Evolutionary conservation across 75 land plant species (phyloP).

Genomic region (Cryptomeria japonica): DNA sequence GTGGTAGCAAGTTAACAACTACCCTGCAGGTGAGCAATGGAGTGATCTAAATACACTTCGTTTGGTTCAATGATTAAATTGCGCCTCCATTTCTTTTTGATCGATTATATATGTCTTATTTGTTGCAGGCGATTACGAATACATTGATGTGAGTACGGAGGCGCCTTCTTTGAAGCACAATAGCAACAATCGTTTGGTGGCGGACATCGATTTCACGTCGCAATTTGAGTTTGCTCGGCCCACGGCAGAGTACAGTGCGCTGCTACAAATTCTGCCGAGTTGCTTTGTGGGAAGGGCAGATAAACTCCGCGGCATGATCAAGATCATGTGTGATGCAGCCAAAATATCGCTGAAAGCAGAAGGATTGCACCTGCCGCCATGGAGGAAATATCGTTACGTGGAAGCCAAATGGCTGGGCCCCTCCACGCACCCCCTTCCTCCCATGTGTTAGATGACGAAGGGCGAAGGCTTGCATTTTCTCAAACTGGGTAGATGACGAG

Average conservation of each 20-base stretch:
- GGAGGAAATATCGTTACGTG: constrained; percentile 75
- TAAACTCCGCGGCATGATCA: constrained; percentile 51
- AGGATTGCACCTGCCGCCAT: constrained; percentile 70
- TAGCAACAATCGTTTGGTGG: constrained; percentile 43
- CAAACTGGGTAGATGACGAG: too few relatives aligned
- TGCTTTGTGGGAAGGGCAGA: constrained; percentile 54
- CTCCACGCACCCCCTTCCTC: constrained; percentile 50
- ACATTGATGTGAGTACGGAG: constrained; percentile 60
- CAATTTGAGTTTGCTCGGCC: constrained; percentile 80
- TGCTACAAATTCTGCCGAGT: constrained; percentile 42
- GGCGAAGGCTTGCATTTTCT: too few relatives aligned
- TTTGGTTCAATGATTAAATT: too few relatives aligned
- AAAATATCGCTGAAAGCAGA: constrained; percentile 52
- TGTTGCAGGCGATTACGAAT: constrained; percentile 67
- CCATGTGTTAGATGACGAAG: too few relatives aligned
- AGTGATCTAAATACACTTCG: too few relatives aligned
- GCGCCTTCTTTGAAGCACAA: constrained; percentile 11
- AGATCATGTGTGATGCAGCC: constrained; percentile 47
- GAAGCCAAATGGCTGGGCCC: constrained; percentile 77
- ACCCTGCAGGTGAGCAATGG: constrained; percentile 40
- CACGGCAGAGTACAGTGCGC: constrained; percentile 34
- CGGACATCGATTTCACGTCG: constrained; percentile 63
- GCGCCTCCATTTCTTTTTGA: neutral
- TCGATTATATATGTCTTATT: neutral
- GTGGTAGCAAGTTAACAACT: constrained; percentile 48